These are phyloP conservation scores for Pestalotiopsis sp. DNA, from an alignment of 2,329 filamentous ascomycete genomes.

Conservation along the genomic window DNA sequence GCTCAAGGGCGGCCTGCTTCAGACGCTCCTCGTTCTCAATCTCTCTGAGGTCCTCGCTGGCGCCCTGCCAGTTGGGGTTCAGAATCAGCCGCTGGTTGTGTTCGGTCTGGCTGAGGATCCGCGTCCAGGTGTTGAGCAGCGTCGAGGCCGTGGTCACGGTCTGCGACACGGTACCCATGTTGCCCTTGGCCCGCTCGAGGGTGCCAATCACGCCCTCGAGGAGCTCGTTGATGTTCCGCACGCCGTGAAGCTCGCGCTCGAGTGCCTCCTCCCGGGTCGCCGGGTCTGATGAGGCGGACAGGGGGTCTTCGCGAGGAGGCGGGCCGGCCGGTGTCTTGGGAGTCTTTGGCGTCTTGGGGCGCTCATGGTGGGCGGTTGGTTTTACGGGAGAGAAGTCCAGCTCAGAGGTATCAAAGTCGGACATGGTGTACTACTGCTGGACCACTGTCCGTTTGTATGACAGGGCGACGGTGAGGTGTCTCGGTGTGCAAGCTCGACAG, in stretches of 20 bases:
- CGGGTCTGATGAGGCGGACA: slow-evolving; percentile 57
- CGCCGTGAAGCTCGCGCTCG: slow-evolving; percentile 76
- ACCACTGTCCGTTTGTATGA: not conserved
- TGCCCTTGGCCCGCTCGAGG: slow-evolving; percentile 69
- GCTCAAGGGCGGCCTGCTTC: slow-evolving; percentile 75
- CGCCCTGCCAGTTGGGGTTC: slow-evolving; percentile 86
- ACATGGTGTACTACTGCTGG: slow-evolving; percentile 34
- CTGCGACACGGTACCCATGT: slow-evolving; percentile 84
- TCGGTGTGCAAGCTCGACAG: not conserved
- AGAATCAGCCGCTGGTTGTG: slow-evolving; percentile 93
- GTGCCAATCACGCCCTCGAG: slow-evolving; percentile 78
- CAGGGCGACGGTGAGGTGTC: slow-evolving; percentile 17
- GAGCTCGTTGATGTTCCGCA: slow-evolving; percentile 83
- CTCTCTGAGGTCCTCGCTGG: slow-evolving; percentile 81
- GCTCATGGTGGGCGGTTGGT: slow-evolving; percentile 28
- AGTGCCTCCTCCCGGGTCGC: slow-evolving; percentile 73
- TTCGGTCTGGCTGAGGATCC: slow-evolving; percentile 94
- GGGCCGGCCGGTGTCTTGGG: slow-evolving; percentile 49
- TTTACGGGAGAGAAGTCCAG: slow-evolving; percentile 41
- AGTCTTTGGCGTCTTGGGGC: slow-evolving; percentile 47
- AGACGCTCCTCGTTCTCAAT: slow-evolving; percentile 77
- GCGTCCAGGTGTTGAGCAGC: slow-evolving; percentile 91
- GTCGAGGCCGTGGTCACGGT: slow-evolving; percentile 88
- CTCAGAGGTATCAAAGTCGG: slow-evolving; percentile 48
- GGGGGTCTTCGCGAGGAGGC: slow-evolving; percentile 31